Percentiles rank a stretch among this genome's conserved stretches.
Conservation (phyloP, 106 monocot genomes). For the Allium sativum region DNA sequence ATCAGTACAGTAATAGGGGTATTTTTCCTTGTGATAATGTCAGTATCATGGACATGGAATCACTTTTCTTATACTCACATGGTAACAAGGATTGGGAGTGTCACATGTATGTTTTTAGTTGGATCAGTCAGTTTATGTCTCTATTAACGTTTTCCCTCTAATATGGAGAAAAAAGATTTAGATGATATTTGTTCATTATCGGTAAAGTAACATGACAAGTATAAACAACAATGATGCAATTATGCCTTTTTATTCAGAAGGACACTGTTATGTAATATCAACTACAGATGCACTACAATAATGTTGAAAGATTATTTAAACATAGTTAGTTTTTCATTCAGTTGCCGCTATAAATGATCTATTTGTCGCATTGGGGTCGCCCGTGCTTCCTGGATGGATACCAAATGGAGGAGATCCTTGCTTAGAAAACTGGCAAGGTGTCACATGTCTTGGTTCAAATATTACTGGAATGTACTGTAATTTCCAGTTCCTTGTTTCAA, state of each 20-base stretch:
- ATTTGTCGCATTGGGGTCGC: conserved; percentile 72
- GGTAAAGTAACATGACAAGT: no score
- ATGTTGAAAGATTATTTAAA: conserved; percentile 3
- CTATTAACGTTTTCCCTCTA: background rate
- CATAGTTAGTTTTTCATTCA: conserved; percentile 16
- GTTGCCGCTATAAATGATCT: conserved; percentile 91
- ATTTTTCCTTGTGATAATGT: no score
- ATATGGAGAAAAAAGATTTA: background rate
- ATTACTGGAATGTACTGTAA: conserved; percentile 71
- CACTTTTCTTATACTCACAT: no score
- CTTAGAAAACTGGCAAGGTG: conserved; percentile 72
- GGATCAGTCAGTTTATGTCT: background rate
- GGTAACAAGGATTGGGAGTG: background rate
- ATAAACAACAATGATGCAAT: no score
- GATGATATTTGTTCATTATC: background rate
- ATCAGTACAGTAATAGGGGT: no score
- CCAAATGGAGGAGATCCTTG: conserved; percentile 90
- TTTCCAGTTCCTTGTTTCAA: conserved; percentile 9
- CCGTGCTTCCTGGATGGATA: conserved; percentile 82
- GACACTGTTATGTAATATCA: background rate
- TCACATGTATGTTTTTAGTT: background rate
- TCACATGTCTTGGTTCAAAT: conserved; percentile 66
- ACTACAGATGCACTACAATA: background rate
- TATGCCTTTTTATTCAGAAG: background rate
- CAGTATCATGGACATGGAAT: no score